Evolutionary conservation across 2,329 filamentous ascomycete genomes (phyloP), one percentile per base, ranked within the genome.

Genomic region (Dothidotthia symphoricarpi): DNA sequence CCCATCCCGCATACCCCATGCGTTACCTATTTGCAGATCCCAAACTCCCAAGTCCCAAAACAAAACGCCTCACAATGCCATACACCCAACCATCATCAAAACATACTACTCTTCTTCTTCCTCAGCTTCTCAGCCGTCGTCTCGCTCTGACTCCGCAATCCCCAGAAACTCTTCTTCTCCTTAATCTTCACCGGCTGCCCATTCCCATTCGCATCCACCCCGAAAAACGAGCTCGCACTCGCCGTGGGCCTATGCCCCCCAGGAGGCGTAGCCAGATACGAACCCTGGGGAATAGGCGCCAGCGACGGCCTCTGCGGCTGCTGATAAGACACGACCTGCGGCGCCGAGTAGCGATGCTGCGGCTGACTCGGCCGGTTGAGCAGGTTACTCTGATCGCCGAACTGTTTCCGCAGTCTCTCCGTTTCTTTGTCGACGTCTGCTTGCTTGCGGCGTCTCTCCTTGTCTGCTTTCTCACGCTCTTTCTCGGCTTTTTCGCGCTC

Each of bases 371-470:
- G 53, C 16, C 43, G 51, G 13, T 45, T 47, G 5, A 63, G 46
- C 4, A 66, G 43, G 17, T 53, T 56, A 16, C 52, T 55, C 32
- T 67, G 63, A 38, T 62, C 72, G 31, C 86, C 85, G 53, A 87
- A 90, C 52, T 83, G 66, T 50, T 73, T 78, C 15, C 80, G 73
- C 6, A 96, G 69, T 1, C 88, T 77, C 51, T 83, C 83, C 0
- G 88, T 95, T 66, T 96, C 90, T 28, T 81, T 80, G 24, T 95
- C 71, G 11, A 76, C 55, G 36, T 78, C 77, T 1, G 70, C 72
- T 45, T 81, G 72, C 41, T 69, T 72, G 17, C 68, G 64, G 38
- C 70, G 75, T 0, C 71, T 75, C 51, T 85, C 82, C 39, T 74
- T 76, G 57, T 89, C 85, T 28, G 75, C 71, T 32, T 83, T 77